phyloP scores from a whole-genome alignment of 305 asterid genomes.

The Solanum hybrid region DNA sequence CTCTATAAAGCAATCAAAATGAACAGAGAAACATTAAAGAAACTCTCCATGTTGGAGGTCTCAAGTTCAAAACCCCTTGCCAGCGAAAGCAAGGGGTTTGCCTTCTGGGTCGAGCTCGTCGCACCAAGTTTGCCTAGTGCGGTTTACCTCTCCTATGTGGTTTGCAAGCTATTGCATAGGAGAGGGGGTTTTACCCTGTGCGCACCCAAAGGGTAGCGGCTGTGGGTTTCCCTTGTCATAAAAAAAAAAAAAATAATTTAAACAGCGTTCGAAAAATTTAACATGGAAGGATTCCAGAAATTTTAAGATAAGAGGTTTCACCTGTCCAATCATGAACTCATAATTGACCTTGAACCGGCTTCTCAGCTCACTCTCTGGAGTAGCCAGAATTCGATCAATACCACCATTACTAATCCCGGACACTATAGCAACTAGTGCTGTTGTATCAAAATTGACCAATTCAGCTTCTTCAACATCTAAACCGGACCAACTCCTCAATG shows the following conservation, averaged over 20 bases:
- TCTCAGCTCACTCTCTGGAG: constrained; percentile 57
- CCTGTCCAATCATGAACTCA: constrained; percentile 80
- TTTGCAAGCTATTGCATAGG: too few relatives aligned
- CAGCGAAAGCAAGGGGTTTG: too few relatives aligned
- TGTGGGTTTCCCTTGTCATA: too few relatives aligned
- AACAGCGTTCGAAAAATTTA: not conserved
- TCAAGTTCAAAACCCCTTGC: too few relatives aligned
- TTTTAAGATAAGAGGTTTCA: constrained; percentile 6
- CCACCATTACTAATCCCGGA: constrained; percentile 85
- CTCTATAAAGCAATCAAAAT: not conserved
- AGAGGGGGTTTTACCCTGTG: too few relatives aligned
- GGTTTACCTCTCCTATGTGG: too few relatives aligned
- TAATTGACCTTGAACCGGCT: constrained; percentile 69
- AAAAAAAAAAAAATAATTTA: not conserved
- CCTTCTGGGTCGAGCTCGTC: too few relatives aligned
- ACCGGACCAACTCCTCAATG: constrained; percentile 35
- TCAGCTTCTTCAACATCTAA: constrained; percentile 13
- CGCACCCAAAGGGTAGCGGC: too few relatives aligned
- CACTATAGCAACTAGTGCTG: constrained; percentile 74
- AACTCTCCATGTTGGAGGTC: not conserved
- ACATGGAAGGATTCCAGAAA: not conserved
- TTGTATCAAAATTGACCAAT: constrained; percentile 79
- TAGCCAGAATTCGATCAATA: constrained; percentile 43
- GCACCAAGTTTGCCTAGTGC: too few relatives aligned
- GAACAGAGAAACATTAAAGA: not conserved